Evolutionary conservation across 805 yeast genomes (phyloP).

Genomic region (Yamadazyma paraphyllophila): DNA sequence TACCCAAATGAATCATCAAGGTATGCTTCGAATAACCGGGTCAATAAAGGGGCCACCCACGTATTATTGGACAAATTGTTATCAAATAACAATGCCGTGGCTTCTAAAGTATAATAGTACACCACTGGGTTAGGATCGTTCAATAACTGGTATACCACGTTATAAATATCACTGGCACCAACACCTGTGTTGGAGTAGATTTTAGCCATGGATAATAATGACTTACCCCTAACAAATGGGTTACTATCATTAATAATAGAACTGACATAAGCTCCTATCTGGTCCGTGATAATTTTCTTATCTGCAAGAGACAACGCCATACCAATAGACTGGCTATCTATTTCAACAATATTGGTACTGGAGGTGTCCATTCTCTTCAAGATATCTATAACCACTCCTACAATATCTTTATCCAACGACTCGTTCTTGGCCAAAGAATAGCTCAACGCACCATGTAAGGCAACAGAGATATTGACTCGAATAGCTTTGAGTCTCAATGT

Average conservation of each 20-base stretch:
- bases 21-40: constrained; percentile 27
- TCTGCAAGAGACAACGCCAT: constrained; percentile 30
- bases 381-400: constrained; percentile 49
- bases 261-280: constrained; percentile 43
- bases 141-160: constrained; percentile 57
- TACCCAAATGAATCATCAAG: constrained; percentile 36
- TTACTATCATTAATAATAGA: constrained; percentile 62
- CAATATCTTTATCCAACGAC: constrained; percentile 31
- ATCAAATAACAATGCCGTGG: constrained; percentile 51
- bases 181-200: constrained; percentile 26
- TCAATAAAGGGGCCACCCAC: constrained; percentile 39
- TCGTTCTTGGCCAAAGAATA: constrained; percentile 19
- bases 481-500: constrained; percentile 46
- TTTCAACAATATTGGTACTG: constrained; percentile 40
- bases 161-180: constrained; percentile 44
- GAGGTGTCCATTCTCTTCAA: constrained; percentile 40
- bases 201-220: constrained; percentile 28
- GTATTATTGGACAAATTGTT: constrained; percentile 47
- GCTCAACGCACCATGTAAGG: constrained; percentile 52
- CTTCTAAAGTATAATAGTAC: constrained; percentile 67
- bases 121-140: constrained; percentile 85
- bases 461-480: constrained; percentile 59
- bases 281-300: constrained; percentile 20
- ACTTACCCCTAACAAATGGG: constrained; percentile 56
- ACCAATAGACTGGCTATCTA: constrained; percentile 61